These are phyloP conservation scores for Eustoma russellianum DNA, from an alignment of 257 asterid species.

Conservation along the genomic window DNA sequence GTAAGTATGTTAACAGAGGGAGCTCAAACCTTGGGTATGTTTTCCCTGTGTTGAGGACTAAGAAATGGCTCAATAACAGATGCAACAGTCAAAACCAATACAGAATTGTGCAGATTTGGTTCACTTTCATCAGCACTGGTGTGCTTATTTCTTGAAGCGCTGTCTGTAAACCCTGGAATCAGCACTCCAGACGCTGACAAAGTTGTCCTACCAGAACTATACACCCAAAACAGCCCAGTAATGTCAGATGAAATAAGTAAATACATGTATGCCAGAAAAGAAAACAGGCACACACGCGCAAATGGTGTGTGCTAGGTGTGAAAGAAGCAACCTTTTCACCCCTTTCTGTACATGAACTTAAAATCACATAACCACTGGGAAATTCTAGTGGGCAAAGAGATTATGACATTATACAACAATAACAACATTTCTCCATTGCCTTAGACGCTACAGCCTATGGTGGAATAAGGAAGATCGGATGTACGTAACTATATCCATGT, in stretches of 20 bases:
- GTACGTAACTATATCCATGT: too few species aligned
- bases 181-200: slow-evolving; percentile 92
- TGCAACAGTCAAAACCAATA: slow-evolving; percentile 70
- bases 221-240: slow-evolving; percentile 6
- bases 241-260: not conserved
- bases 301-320: too few species aligned
- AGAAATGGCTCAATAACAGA: slow-evolving; percentile 83
- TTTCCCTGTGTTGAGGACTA: slow-evolving; percentile 32
- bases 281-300: too few species aligned
- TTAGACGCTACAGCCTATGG: too few species aligned
- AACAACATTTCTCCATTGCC: too few species aligned
- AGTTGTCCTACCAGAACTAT: slow-evolving; percentile 83
- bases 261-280: not conserved
- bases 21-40: slow-evolving; percentile 36
- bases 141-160: slow-evolving; percentile 17
- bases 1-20: not conserved
- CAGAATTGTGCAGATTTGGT: slow-evolving; percentile 21
- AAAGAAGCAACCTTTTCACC: too few species aligned
- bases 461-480: too few species aligned
- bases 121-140: slow-evolving; percentile 11
- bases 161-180: slow-evolving; percentile 39
- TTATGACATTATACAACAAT: too few species aligned
- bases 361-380: not conserved
- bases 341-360: not conserved
- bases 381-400: too few species aligned